Evolutionary conservation across 768 basidiomycete genomes (phyloP).

Genomic region (Kwoniella europaea): DNA sequence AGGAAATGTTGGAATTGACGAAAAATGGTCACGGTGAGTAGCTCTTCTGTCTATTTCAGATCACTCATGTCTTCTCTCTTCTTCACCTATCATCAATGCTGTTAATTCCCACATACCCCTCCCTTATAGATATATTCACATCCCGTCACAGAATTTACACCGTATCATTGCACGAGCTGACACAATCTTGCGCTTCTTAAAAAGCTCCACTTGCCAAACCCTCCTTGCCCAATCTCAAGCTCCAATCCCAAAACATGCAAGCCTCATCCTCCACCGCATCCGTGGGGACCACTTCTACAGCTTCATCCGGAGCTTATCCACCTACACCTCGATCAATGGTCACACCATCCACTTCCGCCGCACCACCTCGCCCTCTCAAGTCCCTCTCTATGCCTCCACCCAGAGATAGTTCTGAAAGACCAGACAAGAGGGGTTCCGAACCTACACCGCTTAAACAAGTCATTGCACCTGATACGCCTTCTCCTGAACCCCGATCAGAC

Average conservation of each 20-base stretch:
- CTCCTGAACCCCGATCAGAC: background rate
- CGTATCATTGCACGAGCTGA: background rate
- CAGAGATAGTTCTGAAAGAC: constrained; percentile 1
- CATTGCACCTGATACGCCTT: constrained; percentile 8
- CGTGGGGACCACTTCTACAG: constrained; percentile 24
- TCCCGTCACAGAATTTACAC: no score
- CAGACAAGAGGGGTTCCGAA: constrained; percentile 39
- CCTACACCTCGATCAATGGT: constrained; percentile 17
- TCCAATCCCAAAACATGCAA: constrained; percentile 19
- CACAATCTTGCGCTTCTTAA: no score
- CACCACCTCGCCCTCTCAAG: constrained; percentile 10
- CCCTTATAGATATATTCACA: no score
- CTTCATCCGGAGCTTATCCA: constrained; percentile 20
- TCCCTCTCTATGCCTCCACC: constrained; percentile 14
- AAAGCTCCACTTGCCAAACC: constrained; percentile 26
- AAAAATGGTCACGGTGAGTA: constrained; percentile 25
- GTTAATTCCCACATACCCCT: no score
- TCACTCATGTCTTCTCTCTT: no score
- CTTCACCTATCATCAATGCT: no score
- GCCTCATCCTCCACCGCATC: constrained; percentile 18
- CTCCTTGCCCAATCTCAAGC: constrained; percentile 42
- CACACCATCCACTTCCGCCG: constrained; percentile 3
- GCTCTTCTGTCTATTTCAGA: background rate
- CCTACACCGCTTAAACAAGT: constrained; percentile 46
- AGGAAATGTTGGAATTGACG: constrained; percentile 22